Evolutionary conservation across 345 rosid species (phyloP), one percentile per base, ranked within the genome.

Genomic region (Aegle marmelos): DNA sequence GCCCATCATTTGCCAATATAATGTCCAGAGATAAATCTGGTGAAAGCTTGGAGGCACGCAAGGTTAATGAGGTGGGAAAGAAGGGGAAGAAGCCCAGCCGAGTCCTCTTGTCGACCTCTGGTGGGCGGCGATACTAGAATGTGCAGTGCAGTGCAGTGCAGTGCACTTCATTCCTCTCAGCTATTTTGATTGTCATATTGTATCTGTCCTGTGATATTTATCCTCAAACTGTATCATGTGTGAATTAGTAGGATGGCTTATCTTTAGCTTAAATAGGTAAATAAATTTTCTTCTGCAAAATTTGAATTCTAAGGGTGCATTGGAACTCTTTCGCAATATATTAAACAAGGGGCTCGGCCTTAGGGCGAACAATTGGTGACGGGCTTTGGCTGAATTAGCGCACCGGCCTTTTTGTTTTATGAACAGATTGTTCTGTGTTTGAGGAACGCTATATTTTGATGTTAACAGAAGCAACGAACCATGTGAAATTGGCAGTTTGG

Each of bases 101-200:
- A 39, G 94, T 96, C 63, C 96, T 95, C 68, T 19, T 95, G 76
- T 93, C 98, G 2, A 93, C 99, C n/a, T 79, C 94, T 7, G 89
- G 96, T 72, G 95, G 90, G 48, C 87, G 98, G 56, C 93, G 97
- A 60, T 95, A 93, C 84, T 93, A 83, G 87, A 53, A 67, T 45
- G 6, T n/a, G 21, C 50, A 17, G 65, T 9, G 70, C 37, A 34
- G 0, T 34, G 37, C 37, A 34, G 33, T 31, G 33, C 33, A 31
- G 41, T 37, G 41, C 41, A n/a, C 22, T 30, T 9, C 50, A 45
- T 45, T 13, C 50, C 17, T 45, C 34, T 76, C 9, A 34, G 71
- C 28, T 25, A 6, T 56, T 34, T 34, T 36, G 27, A 54, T 27
- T 34, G 34, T 34, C 19, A 34, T n/a, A 65, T 34, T 48, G 14